Evolutionary conservation across 2,329 filamentous ascomycete genomes (phyloP), one percentile per base, ranked within the genome.

Genomic region (Cladosporium sp.): DNA sequence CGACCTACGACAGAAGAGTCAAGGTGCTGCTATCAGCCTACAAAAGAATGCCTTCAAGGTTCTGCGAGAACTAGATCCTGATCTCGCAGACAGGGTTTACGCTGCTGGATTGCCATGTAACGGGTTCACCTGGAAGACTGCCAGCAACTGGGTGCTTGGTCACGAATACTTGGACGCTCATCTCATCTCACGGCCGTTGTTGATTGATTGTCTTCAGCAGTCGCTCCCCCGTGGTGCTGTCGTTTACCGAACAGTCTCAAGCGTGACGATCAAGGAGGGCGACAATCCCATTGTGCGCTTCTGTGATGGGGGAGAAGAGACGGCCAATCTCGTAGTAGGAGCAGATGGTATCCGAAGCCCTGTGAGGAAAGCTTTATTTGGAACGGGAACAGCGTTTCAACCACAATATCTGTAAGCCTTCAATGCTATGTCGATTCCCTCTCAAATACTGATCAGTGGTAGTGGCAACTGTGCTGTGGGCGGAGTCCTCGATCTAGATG

Each of bases 401-500:
- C 69, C 74, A 2, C 51, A 52, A 15, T 61, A 60, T 54, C 50
- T 59, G 47, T 50, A 19, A 51, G 59, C 25, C 3, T 40, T 3
- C 2, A 12, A 34, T 9, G 30, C 7, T 34, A 12, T 34, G 8
- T 12, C 43, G 9, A 20, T 17, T 12, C 19, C 22, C 9, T 11
- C 14, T 5, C 7, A 6, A 17, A 20, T 30, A 14, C 25, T 17
- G 7, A 30, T 9, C 15, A 38, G 22, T 3, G n/a, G 6, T 34
- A 59, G 60, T 30, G 51, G 56, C 43, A 39, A 52, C 9, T 60
- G 58, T 4, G 78, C 78, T 6, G 71, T 81, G 8, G 79, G 78
- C 15, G 78, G 79, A 11, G 78, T 81, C 59, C 61, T 79, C 25
- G 47, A 50, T 37, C 47, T 50, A 19, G 70, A 73, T 9, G 60